Base-by-base conservation (phyloP, 2,329 filamentous ascomycete species). In the Apiospora rasikravindrae region DNA sequence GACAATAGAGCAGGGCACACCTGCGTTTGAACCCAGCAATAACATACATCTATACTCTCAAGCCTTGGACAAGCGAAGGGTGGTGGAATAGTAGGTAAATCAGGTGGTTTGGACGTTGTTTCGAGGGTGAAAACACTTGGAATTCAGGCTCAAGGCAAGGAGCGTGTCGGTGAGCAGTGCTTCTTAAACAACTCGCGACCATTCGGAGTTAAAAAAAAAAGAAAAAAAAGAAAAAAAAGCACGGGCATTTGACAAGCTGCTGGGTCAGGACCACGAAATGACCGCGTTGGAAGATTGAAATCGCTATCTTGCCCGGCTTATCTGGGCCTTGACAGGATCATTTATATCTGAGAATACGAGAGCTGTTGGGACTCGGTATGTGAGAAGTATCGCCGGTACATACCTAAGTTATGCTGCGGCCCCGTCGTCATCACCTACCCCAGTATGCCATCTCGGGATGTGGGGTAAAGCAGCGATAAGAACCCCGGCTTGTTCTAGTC, bases 381-480 rank as follows among this genome's bases (percentile, higher is more conserved):
- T 33, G 16, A 33, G 4, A 22, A 22, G 16, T 45, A 45, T 22
- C 6, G 33, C 33, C 8, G 33, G 33, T 37, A 37, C 33, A 37
- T 37, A 37, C 8, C 2, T 37, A 37, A 8, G 26, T 37, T 40
- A n/a, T 40, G 33, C 19, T 40, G 29, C 57, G 33, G 57, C 33
- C 57, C 57, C 33, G 13, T 40, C 57, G 19, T 40, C 33, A 64
- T 40, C 29, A 64, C 57, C 57, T 19, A 64, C 57, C 57, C 57
- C 57, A 22, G 53, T 61, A 37, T 33, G 33, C 13, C 33, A 40
- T 40, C 19, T 37, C 57, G 57, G 57, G 57, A 64, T 64, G 57
- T 64, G 57, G 57, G 57, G 57, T 64, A n/a, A 61, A n/a, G 29
- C 53, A n/a, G 33, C 19, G 57, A 64, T 64, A 64, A 64, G 33